Conservation (phyloP, 225 moss, liverwort and hornwort genomes). For the Rhytidiadelphus loreus region DNA sequence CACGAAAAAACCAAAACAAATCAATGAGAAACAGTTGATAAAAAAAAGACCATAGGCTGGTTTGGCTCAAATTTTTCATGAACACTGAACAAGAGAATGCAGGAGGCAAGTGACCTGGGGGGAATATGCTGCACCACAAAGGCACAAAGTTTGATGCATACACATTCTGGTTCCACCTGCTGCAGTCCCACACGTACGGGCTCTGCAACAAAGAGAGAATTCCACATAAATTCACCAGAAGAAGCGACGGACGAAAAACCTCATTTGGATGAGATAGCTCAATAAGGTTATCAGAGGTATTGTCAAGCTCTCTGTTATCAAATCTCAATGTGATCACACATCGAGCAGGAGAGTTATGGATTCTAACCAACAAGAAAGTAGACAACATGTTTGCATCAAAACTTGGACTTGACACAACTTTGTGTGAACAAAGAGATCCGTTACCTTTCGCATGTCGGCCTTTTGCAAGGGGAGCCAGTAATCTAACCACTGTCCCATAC, state of each 20-base stretch:
- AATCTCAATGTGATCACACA: not conserved
- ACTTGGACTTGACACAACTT: not conserved
- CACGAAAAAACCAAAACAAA: too few species aligned
- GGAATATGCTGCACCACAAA: slow-evolving; percentile 58
- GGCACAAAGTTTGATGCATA: slow-evolving; percentile 79
- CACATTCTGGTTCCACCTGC: slow-evolving; percentile 18
- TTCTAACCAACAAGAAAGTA: not conserved
- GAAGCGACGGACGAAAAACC: not conserved
- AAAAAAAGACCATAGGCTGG: not conserved
- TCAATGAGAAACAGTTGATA: not conserved
- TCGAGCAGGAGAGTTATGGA: not conserved
- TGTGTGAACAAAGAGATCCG: not conserved
- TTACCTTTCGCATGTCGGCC: slow-evolving; percentile 17
- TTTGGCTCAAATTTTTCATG: not conserved
- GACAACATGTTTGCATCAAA: not conserved
- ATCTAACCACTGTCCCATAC: slow-evolving; percentile 71
- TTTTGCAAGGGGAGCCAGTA: slow-evolving; percentile 69
- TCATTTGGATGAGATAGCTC: not conserved
- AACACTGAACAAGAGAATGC: not conserved
- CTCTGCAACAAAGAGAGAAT: slow-evolving; percentile 3
- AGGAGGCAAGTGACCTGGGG: slow-evolving; percentile 4
- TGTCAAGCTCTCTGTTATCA: too few species aligned
- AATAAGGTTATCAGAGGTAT: too few species aligned
- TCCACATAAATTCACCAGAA: not conserved
- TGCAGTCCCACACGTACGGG: slow-evolving; percentile 18